Base-by-base conservation (phyloP, 192 early-diverging fungal genomes). In the Chytriomyces sp. region DNA sequence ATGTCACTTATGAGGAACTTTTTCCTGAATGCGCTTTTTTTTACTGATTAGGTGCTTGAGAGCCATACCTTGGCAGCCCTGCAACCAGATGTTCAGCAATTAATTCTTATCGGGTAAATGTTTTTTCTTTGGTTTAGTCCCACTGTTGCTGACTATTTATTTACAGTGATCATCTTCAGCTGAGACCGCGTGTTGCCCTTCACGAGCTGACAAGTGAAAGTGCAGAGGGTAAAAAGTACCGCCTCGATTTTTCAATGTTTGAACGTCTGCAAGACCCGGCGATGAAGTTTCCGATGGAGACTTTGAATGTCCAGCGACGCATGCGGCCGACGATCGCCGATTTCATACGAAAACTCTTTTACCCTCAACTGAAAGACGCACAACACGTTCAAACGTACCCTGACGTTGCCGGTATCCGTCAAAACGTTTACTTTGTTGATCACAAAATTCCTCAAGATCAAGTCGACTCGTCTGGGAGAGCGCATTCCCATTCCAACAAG, bases 181-280 rank as follows among this genome's bases (percentile, higher is more conserved):
- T 84, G 43, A 45, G 83, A 1, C 83, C 74, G 5, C 18, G 61
- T 6, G 48, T 64, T 0, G 77, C 65, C 7, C 23, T 57, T 20
- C 67, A 75, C 46, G 62, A 64, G 4, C 49, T 77, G 45, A 71
- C 67, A 0, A 49, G 8, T 11, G 75, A 68, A 67, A 68, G 44
- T 28, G 13, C 26, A 13, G 45, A 68, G 13, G 74, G 73, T 28
- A 28, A n/a, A 26, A 57, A 65, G 7, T 82, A 84, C 69, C 48
- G 47, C n/a, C 75, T 84, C 13, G 83, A 84, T 50, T 7, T 72
- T 60, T 84, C 83, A 5, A 46, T 84, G 57, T 82, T 84, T 61
- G 83, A 84, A 59, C 74, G 82, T 26, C 50, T 81, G 50, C 74
- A 65, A 49, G 59, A 69, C 8, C 67, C 20, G 8, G 70, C 44